Base-by-base conservation (phyloP, 2,329 filamentous ascomycete species). In the Truncatella angustata region DNA sequence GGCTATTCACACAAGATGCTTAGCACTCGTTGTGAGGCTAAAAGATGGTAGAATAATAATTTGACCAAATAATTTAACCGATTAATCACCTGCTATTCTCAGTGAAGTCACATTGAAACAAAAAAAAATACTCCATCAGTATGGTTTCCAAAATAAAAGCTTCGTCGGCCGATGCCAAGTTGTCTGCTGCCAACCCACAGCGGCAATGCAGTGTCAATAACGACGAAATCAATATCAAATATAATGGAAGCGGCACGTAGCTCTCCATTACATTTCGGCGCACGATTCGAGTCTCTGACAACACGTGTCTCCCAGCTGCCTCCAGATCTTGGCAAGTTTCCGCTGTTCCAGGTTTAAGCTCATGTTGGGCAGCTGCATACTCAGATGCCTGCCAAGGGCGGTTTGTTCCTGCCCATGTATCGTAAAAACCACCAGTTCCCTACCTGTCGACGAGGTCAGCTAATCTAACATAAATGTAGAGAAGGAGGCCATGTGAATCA, bases 401-500 rank as follows among this genome's bases (percentile, higher is more conserved):
- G 52, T 18, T 5, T 49, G 4, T 54, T 51, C 28, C 28, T 56
- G 9, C 37, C 52, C 11, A 52, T 56, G 54, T 49, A 49, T 30
- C 46, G 37, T 42, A 23, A 24, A 20, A 21, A 14, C 7, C 28
- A 32, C n/a, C n/a, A n/a, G n/a, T n/a, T n/a, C n/a, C n/a, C n/a
- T n/a, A n/a, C n/a, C n/a, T n/a, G n/a, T n/a, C n/a, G n/a, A n/a
- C n/a, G n/a, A n/a, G n/a, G n/a, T n/a, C n/a, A n/a, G n/a, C n/a
- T n/a, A n/a, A n/a, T n/a, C n/a, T n/a, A n/a, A n/a, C n/a, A n/a
- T n/a, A n/a, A n/a, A 11, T 21, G 4, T 21, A 42, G 39, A 70
- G 54, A 63, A 57, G 7, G 71, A 75, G 46, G 71, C 71, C 0
- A 70, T 72, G 68, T 73, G 69, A 70, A 66, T 75, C 37, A 36